These are phyloP conservation scores for Arachnopeziza araneosa DNA, from an alignment of 2,329 filamentous ascomycete genomes.

Conservation along the genomic window DNA sequence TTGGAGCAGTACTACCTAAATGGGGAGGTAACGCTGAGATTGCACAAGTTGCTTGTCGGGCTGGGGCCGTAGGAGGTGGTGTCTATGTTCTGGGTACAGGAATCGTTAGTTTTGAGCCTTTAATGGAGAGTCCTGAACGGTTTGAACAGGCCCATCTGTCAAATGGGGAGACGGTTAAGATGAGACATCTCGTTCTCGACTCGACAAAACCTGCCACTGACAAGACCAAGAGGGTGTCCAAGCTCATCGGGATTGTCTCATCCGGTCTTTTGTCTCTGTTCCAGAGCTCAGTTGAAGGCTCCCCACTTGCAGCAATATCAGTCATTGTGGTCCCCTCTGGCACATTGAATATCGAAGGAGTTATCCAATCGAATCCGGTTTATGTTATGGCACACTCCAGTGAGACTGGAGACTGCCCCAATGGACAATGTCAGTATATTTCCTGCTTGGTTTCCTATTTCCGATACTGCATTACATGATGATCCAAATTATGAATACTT, in stretches of 20 bases:
- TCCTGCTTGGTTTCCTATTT: slow-evolving; percentile 13
- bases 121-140: slow-evolving; percentile 18
- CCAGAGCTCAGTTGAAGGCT: slow-evolving; percentile 64
- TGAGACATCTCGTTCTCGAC: slow-evolving; percentile 47
- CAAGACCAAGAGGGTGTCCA: slow-evolving; percentile 40
- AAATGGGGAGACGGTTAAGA: slow-evolving; percentile 51
- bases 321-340: slow-evolving; percentile 60
- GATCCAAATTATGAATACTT: slow-evolving; percentile 84
- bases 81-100: slow-evolving; percentile 81
- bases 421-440: slow-evolving; percentile 75
- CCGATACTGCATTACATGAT: slow-evolving; percentile 61
- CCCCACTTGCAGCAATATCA: slow-evolving; percentile 67
- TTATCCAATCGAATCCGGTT: slow-evolving; percentile 40
- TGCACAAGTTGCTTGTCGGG: slow-evolving; percentile 84
- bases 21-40: slow-evolving; percentile 90
- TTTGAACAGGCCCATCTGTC: slow-evolving; percentile 36
- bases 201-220: slow-evolving; percentile 5
- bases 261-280: slow-evolving; percentile 64
- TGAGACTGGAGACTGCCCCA: slow-evolving; percentile 87
- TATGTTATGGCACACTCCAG: slow-evolving; percentile 71
- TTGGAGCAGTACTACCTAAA: slow-evolving; percentile 84
- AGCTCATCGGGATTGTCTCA: slow-evolving; percentile 64
- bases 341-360: slow-evolving; percentile 36
- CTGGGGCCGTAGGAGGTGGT: slow-evolving; percentile 83
- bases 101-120: slow-evolving; percentile 38